Evolutionary conservation across 73 alveolate genomes (phyloP), one percentile per base, ranked within the genome.

Genomic region (Stentor coeruleus): DNA sequence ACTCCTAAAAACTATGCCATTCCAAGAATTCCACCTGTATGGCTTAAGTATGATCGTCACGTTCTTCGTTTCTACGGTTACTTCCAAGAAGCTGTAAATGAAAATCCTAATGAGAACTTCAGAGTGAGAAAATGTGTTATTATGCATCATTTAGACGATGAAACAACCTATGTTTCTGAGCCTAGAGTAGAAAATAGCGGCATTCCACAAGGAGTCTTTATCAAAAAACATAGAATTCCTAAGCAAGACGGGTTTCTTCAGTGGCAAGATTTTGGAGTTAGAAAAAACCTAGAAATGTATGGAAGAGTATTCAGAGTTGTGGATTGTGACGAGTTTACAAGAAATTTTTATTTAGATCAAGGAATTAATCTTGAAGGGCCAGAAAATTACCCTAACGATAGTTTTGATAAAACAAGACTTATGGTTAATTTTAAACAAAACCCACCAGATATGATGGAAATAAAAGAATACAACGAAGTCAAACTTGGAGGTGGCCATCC

Each of bases 181-280:
- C 96, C 96, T 15, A 92, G 96, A 86, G 92, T 93, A 39, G 99
- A 95, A 86, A 97, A 97, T 84, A 86, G 98, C 55, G 99, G 99
- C 38, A 95, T 97, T 6, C 99, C 99, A 26, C 96, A 97, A 90
- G 99, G 99, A 20, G 91, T 92, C 82, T 97, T 97, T 82, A 85
- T 97, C 76, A 97, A 97, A 79, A 91, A 99, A 77, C 96, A 97
- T 88, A 96, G 96, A 77, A 89, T 95, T 36, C 97, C 98, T 20
- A 87, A 80, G 35, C 93, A 94, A 28, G 97, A 93, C 40, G 89
- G 90, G 76, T 85, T 49, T 90, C 91, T 86, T 39, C 66, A 83
- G 57, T 88, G 97, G 98, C 76, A 85, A 35, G 95, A 91, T 82
- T 75, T 90, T 60, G 91, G 87, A 60, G 55, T 93, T 38, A 95